A percentile compares a stretch with the other conserved stretches of the same genome.
These are phyloP conservation scores for Fomitopsis schrenkii DNA, from an alignment of 1,284 basidiomycete genomes.

Conservation along the genomic window DNA sequence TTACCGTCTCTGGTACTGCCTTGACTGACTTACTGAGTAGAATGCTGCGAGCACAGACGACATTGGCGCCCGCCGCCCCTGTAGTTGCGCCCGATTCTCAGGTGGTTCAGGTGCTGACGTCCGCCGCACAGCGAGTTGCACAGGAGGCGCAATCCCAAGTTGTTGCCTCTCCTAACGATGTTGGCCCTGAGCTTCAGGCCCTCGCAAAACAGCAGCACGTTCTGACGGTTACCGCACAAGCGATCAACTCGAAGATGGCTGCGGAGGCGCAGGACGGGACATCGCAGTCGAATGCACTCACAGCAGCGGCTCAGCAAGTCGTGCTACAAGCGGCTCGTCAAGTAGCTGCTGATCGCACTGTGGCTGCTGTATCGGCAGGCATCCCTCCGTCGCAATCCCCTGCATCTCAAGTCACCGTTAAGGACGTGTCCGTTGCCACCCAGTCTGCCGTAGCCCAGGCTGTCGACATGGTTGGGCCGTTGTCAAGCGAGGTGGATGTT, in stretches of 20 bases:
- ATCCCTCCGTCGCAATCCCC: conserved; percentile 33
- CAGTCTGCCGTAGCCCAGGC: conserved; percentile 69
- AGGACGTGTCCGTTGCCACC: conserved; percentile 73
- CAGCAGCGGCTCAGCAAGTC: conserved; percentile 72
- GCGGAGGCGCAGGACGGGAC: conserved; percentile 45
- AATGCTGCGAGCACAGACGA: conserved; percentile 21
- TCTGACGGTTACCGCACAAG: conserved; percentile 70
- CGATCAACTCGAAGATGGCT: conserved; percentile 63
- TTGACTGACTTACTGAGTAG: conserved; percentile 10
- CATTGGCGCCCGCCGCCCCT: conserved; percentile 21
- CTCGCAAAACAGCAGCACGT: conserved; percentile 78
- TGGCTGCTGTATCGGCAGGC: conserved; percentile 39
- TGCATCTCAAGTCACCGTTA: conserved; percentile 64
- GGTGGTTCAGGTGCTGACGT: conserved; percentile 71
- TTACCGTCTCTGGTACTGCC: not conserved
- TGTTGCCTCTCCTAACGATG: conserved; percentile 46
- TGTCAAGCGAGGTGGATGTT: conserved; percentile 64
- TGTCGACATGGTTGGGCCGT: conserved; percentile 57
- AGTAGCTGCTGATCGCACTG: conserved; percentile 51
- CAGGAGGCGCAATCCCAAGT: conserved; percentile 68
- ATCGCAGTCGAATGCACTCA: conserved; percentile 45
- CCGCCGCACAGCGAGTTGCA: conserved; percentile 70
- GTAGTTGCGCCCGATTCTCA: conserved; percentile 47
- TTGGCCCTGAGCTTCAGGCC: conserved; percentile 51
- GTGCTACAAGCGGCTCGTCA: conserved; percentile 75